Conservation (phyloP, 2,329 filamentous ascomycete genomes). For the Drechslerella dactyloides region DNA sequence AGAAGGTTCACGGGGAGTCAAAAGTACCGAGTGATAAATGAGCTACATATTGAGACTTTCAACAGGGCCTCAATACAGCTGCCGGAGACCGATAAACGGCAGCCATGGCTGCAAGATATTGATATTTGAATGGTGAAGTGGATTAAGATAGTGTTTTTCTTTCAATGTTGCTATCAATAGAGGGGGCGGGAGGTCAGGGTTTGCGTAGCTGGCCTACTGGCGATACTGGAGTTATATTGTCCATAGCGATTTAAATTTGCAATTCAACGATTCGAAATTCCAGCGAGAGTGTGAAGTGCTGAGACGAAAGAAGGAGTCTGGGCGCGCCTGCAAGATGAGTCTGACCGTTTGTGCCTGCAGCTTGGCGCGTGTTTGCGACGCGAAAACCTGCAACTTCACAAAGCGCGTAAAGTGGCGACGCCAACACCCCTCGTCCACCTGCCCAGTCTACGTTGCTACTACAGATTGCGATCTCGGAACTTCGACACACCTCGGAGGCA, state of each 20-base stretch:
- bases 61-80: conserved; percentile 26
- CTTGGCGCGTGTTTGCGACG: conserved; percentile 50
- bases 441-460: neutral
- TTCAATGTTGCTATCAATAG: neutral
- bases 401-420: conserved; percentile 41
- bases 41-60: conserved; percentile 45
- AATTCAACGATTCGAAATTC: no score
- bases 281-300: neutral
- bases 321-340: neutral
- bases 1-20: conserved; percentile 38
- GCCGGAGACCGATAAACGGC: conserved; percentile 22
- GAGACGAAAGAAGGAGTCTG: neutral
- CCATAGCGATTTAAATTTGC: neutral
- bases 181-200: conserved; percentile 21
- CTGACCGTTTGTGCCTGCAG: conserved; percentile 1
- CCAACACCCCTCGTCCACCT: conserved; percentile 6
- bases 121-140: conserved; percentile 5
- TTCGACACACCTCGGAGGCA: neutral
- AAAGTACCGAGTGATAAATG: conserved; percentile 42
- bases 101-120: conserved; percentile 30
- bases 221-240: conserved; percentile 29
- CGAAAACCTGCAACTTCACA: conserved; percentile 33
- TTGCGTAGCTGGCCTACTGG: conserved; percentile 6
- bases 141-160: neutral
- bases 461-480: neutral